Conservation (phyloP, 768 basidiomycete genomes). For the Porpolomopsis calyptriformis region DNA sequence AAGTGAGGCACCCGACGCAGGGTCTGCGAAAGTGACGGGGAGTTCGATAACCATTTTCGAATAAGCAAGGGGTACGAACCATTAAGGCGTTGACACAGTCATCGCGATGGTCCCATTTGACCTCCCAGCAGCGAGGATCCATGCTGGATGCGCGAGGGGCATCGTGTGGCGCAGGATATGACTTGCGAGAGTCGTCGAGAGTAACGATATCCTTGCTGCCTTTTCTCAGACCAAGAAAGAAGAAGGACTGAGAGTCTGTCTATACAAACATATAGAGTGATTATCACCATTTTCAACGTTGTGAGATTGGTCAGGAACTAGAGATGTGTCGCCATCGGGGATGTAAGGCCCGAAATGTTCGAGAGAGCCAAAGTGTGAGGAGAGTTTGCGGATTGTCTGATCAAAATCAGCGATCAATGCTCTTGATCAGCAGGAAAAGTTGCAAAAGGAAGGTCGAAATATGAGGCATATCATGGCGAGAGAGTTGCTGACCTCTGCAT, state of each 20-base stretch:
- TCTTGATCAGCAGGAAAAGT: background rate
- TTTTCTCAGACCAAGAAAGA: background rate
- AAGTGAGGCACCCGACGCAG: slow-evolving; percentile 61
- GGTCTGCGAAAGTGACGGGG: slow-evolving; percentile 37
- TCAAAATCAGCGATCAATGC: too few relatives aligned
- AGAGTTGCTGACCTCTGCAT: slow-evolving; percentile 38
- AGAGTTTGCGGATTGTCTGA: slow-evolving; percentile 44
- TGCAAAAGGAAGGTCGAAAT: background rate
- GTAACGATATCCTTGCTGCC: background rate
- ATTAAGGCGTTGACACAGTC: slow-evolving; percentile 64
- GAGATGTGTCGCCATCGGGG: background rate
- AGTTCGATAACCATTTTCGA: background rate
- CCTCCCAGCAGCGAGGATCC: slow-evolving; percentile 57
- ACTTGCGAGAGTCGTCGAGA: background rate
- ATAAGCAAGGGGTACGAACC: slow-evolving; percentile 26
- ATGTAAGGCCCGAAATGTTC: slow-evolving; percentile 39
- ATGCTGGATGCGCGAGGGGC: slow-evolving; percentile 43
- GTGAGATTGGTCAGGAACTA: background rate
- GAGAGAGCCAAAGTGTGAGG: slow-evolving; percentile 51
- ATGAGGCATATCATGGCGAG: background rate
- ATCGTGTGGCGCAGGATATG: slow-evolving; percentile 45
- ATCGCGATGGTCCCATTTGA: slow-evolving; percentile 72
- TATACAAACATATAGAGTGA: background rate
- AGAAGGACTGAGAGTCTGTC: slow-evolving; percentile 1
- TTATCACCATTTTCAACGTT: background rate